A percentile compares a stretch with the other conserved stretches of the same genome.
phyloP scores from a whole-genome alignment of 208 protist species.

The Crithidia expoeki region DNA sequence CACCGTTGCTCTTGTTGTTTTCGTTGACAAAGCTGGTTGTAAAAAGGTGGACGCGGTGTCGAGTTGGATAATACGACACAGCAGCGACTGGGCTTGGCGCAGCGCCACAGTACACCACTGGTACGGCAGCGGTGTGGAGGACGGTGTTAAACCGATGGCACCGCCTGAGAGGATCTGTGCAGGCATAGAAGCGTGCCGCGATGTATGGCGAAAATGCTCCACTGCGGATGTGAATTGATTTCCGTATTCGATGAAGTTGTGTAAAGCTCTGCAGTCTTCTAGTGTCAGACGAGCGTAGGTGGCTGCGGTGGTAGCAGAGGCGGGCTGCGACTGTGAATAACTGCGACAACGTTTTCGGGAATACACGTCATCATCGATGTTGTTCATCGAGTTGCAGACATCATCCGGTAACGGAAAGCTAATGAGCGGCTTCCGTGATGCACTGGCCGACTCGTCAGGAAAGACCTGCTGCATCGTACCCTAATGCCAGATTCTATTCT shows the following conservation, averaged over 20 bases:
- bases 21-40: too few species aligned
- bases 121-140: slow-evolving; percentile 4
- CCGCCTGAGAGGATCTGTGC: slow-evolving; percentile 11
- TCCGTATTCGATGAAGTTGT: slow-evolving; percentile 35
- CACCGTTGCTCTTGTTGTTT: too few species aligned
- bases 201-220: background rate
- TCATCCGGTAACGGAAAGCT: slow-evolving; percentile 18
- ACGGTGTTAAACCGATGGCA: background rate
- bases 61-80: slow-evolving; percentile 51
- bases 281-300: background rate
- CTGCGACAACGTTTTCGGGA: slow-evolving; percentile 21
- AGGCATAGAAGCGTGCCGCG: background rate
- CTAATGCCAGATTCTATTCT: background rate
- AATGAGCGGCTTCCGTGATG: slow-evolving; percentile 14
- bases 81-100: slow-evolving; percentile 54
- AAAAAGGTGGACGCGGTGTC: slow-evolving; percentile 49
- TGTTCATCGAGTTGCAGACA: background rate
- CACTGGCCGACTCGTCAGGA: background rate
- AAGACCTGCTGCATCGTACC: slow-evolving; percentile 37
- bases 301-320: background rate
- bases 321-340: background rate
- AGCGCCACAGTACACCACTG: slow-evolving; percentile 29
- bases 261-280: slow-evolving; percentile 9
- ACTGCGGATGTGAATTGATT: slow-evolving; percentile 9
- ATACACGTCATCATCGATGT: background rate